Conservation (phyloP, 192 early-diverging fungal species). For the Dimargaris cristalligena region DNA sequence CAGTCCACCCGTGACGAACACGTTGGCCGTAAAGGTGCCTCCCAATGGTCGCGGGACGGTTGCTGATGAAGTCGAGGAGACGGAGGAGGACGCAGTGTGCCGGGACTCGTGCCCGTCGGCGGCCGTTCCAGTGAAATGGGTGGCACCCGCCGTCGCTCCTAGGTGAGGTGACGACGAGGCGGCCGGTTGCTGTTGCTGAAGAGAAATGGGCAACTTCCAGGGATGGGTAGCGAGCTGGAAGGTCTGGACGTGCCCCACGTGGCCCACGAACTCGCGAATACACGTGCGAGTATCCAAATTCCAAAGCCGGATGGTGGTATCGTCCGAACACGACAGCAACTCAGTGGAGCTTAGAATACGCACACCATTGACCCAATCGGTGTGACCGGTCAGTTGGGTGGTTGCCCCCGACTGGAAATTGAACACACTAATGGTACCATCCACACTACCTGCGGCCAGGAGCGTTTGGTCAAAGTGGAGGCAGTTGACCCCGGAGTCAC, state of each 20-base stretch:
- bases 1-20: conserved; percentile 66
- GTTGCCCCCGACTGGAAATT: conserved; percentile 52
- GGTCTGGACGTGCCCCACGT: conserved; percentile 59
- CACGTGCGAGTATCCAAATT: conserved; percentile 56
- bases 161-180: not conserved
- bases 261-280: conserved; percentile 49
- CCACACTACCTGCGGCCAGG: conserved; percentile 71
- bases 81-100: not conserved
- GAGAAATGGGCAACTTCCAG: not conserved
- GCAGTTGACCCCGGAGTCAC: conserved; percentile 46
- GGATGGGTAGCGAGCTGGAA: conserved; percentile 16
- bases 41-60: no score
- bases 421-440: conserved; percentile 76
- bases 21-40: conserved; percentile 1
- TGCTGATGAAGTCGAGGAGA: no score
- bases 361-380: conserved; percentile 85
- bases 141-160: not conserved
- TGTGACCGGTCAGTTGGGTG: conserved; percentile 49
- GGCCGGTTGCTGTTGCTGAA: not conserved
- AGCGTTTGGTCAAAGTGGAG: conserved; percentile 64
- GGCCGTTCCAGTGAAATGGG: not conserved
- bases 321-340: conserved; percentile 77
- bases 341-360: conserved; percentile 47
- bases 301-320: conserved; percentile 69
- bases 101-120: not conserved